Evolutionary conservation across 2,329 filamentous ascomycete species (phyloP), one percentile per base, ranked within the genome.

Genomic region (Coniella vitis): DNA sequence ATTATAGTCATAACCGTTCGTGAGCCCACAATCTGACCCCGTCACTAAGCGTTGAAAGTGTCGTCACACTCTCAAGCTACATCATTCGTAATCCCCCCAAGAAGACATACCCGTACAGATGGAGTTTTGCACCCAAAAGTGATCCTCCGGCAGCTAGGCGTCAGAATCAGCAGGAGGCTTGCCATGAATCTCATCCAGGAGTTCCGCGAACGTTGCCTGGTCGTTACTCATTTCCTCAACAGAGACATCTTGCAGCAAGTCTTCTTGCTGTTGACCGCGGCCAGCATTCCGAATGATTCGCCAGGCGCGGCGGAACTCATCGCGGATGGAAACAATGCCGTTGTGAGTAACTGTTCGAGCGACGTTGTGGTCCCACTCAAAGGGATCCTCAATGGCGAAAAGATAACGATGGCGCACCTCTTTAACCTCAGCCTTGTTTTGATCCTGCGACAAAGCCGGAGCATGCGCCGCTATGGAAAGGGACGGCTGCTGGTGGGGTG

Each of bases 361-460:
- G 31, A 95, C 86, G 58, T 95, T 96, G 66, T 95, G 89, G 36
- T 89, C 83, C 2, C 83, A 68, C 68, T 95, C 89, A 60, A 95
- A 95, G 0, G 90, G 90, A 63, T 95, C 90, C 62, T 95, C 90
- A 52, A 96, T 90, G 29, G 88, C 87, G 56, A 95, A 86, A 4
- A 95, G 75, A 63, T 89, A 95, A 12, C 89, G 81, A 60, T 90
- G 81, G 2, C 86, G 79, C 13, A 91, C 76, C 60, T 90, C 86
- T 57, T 85, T 87, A 44, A 77, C 60, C 29, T 76, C 71, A 55
- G 51, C 13, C 25, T 49, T 38, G 47, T 42, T 14, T 55, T 54
- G 13, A n/a, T 34, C 42, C 13, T 34, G 46, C 41, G 43, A 34
- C 45, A 41, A 35, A 14, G 20, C 35, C 9, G 47, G 32, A 4